Base-by-base conservation (phyloP, 768 basidiomycete species). In the Termitomyces eurrhizus region DNA sequence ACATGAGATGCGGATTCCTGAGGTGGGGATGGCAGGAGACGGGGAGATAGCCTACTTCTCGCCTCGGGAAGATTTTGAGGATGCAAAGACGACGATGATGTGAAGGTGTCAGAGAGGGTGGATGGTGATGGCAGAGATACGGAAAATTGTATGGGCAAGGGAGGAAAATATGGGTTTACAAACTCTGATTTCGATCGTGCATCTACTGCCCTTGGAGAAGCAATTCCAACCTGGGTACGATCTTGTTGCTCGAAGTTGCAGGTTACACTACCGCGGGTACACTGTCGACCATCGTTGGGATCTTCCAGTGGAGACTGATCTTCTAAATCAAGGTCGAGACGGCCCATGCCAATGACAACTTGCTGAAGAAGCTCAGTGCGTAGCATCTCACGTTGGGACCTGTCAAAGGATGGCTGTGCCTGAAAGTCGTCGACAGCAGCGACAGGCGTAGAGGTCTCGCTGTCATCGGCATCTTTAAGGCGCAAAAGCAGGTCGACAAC, bases 281-380 rank as follows among this genome's bases (percentile, higher is more conserved):
- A 35, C 42, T 36, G 54, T 48, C 21, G 26, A 5, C n/a, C 41
- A 1, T 42, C 37, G 32, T 45, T 39, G 36, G 52, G 29, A 39
- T 52, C 52, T 42, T 44, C 45, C 0, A 36, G 57, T 26, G 41
- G 29, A 26, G 64, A 37, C 32, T 70, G 68, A 14, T 69, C 65
- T 16, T 74, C 69, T 18, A 65, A 49, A 57, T 76, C 73, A 26
- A 78, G 74, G 65, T 81, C 82, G 4, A 98, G 78, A 24, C 86
- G 79, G 9, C 92, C 92, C 80, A 98, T 90, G 35, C 93, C 95
- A 56, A 97, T 87, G 58, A 96, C 87, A 63, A 98, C 87, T 39
- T 93, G 92, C 57, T 90, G 82, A 7, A 96, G 70, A 46, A 98
- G 81, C 74, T 96, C 94, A 36, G 84, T 81, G 67, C 91, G 87